Conservation (phyloP, 768 basidiomycete species). For the Mycena olivaceomarginata region DNA sequence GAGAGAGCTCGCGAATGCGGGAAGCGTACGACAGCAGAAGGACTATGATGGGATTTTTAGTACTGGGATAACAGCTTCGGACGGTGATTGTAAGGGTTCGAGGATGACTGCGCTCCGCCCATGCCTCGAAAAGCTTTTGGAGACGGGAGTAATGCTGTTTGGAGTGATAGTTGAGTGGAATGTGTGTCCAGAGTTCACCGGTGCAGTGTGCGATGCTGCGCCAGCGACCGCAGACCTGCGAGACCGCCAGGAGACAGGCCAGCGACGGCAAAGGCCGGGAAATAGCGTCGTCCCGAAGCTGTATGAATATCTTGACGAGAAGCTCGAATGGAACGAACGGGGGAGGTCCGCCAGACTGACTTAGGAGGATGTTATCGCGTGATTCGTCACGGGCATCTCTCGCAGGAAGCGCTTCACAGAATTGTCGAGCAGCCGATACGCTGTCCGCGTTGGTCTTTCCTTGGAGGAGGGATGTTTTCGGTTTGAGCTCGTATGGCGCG, state of each 20-base stretch:
- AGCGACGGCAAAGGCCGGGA: neutral
- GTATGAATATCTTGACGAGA: slow-evolving; percentile 16
- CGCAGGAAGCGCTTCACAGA: slow-evolving; percentile 2
- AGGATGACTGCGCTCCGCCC: slow-evolving; percentile 3
- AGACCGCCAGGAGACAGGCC: neutral
- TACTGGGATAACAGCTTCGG: slow-evolving; percentile 13
- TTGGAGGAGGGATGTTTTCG: neutral
- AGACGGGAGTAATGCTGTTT: slow-evolving; percentile 1
- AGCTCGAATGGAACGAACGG: slow-evolving; percentile 19
- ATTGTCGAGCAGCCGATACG: slow-evolving; percentile 6
- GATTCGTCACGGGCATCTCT: neutral
- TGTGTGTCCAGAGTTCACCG: neutral
- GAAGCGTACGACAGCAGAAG: slow-evolving; percentile 3
- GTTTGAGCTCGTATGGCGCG: neutral
- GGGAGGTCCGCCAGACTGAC: neutral
- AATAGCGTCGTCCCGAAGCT: neutral
- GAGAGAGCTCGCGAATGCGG: slow-evolving; percentile 16
- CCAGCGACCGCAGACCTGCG: slow-evolving; percentile 25
- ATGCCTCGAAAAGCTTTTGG: neutral
- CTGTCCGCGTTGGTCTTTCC: neutral
- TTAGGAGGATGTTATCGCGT: neutral
- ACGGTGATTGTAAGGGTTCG: neutral
- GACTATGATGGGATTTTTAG: slow-evolving; percentile 5
- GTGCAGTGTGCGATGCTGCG: slow-evolving; percentile 22
- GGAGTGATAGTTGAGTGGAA: neutral